Evolutionary conservation across 2,329 filamentous ascomycete species (phyloP), one percentile per base, ranked within the genome.

Genomic region (Zasmidium cellare): DNA sequence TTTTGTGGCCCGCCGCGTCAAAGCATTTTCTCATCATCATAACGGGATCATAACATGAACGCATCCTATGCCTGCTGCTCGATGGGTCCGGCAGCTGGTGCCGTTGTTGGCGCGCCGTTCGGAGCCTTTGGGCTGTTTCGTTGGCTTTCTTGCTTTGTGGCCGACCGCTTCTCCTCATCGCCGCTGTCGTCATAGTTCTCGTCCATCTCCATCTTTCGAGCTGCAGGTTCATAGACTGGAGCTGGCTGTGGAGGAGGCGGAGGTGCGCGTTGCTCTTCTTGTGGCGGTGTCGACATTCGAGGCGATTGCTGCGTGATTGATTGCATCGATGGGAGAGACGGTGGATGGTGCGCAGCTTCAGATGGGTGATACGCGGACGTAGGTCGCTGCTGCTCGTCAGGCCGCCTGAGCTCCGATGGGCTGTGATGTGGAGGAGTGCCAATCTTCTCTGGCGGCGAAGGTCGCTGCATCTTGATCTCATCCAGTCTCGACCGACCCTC

Each of bases 181-280:
- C 86, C 91, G 57, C 92, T 93, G 69, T 97, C 93, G 72, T 97
- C 93, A 69, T 99, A 97, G 72, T 97, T 90, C 73, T 99, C 94
- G 66, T 99, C 92, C 19, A 97, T 90, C 6, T 97, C 93, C 86
- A 99, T 96, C 75, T 96, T 96, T 20, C 94, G 84, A 19, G 92
- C 91, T 31, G 94, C 92, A 53, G 92, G 90, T 76, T 97, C 93
- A 57, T 87, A 87, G 18, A 81, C 74, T n/a, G 65, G 69, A 44
- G 76, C 70, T 57, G 75, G 63, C 2, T 63, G 67, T 12, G 66
- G 59, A 28, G 63, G 59, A 9, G 65, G 65, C 12, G 63, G 60
- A 20, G 61, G 56, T 38, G 61, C 72, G 9, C 74, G 72, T 35
- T 76, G 74, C 62, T 79, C 77, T 58, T 78, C 75, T 55, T 77